A percentile compares a stretch with the other conserved stretches of the same genome.
Conservation (phyloP, 345 rosid species). For the Physaria fendleri region DNA sequence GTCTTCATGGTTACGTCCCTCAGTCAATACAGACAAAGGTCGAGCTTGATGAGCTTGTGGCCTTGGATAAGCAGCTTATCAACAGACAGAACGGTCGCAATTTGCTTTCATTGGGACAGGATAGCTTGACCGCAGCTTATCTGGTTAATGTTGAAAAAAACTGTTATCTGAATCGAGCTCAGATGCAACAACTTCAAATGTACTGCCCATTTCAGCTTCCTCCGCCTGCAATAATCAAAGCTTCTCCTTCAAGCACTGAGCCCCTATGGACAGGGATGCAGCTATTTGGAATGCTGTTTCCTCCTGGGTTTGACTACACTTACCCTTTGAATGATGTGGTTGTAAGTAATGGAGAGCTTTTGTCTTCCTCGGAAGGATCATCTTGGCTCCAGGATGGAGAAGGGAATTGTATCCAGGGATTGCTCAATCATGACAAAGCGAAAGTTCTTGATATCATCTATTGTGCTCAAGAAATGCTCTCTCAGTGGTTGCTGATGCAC, state of each 20-base stretch:
- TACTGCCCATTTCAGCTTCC: conserved; percentile 40
- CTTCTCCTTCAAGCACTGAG: conserved; percentile 31
- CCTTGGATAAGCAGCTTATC: conserved; percentile 65
- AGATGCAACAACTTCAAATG: conserved; percentile 87
- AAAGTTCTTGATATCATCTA: conserved; percentile 56
- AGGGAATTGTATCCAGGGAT: conserved; percentile 63
- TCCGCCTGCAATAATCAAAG: conserved; percentile 44
- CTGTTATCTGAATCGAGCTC: conserved; percentile 34
- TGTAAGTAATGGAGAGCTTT: conserved; percentile 55
- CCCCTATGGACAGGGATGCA: conserved; percentile 84
- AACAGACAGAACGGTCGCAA: conserved; percentile 77
- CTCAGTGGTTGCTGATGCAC: conserved; percentile 73
- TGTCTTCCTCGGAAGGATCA: conserved; percentile 57
- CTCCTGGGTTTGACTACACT: conserved; percentile 50
- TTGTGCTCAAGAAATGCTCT: conserved; percentile 72
- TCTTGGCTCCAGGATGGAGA: conserved; percentile 69
- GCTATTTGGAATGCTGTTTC: conserved; percentile 71
- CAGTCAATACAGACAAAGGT: conserved; percentile 65
- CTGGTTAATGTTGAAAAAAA: conserved; percentile 58
- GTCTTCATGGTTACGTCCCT: conserved; percentile 92
- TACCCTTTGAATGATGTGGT: conserved; percentile 38
- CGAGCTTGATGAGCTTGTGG: conserved; percentile 81
- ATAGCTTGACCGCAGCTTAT: conserved; percentile 72
- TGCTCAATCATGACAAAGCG: conserved; percentile 39
- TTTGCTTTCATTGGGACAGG: conserved; percentile 71